Base-by-base conservation (phyloP, 306 rosid genomes). In the Lotus japonicus region DNA sequence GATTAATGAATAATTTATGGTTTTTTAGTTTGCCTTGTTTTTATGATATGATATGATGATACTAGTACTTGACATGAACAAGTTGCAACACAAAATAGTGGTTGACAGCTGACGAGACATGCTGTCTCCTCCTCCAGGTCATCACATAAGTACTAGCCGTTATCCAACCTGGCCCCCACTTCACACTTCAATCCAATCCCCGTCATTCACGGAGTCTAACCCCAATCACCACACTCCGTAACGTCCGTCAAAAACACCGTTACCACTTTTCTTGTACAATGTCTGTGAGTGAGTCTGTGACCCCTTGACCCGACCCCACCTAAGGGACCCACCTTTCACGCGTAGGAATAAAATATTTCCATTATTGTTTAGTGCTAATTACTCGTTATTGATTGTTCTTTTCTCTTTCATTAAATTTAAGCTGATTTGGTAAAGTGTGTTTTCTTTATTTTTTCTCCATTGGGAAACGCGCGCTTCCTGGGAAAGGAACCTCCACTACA, bases 51-150 rank as follows among this genome's bases (percentile, higher is more conserved):
- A n/a, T n/a, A n/a, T n/a, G n/a, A n/a, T n/a, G n/a, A n/a, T n/a
- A n/a, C n/a, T n/a, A n/a, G n/a, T n/a, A n/a, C 45, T 8, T 1
- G 23, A 18, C 9, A 45, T 36, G 11, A 41, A 11, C 62, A 52
- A 26, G 64, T 51, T 50, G 55, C 45, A 45, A 36, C 5, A 17
- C 45, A 45, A 36, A 3, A 17, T 43, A 74, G 58, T 68, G 75
- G 36, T n/a, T 60, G 66, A 69, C 66, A 33, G 71, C 71, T 76
- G 70, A 60, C 75, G 10, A n/a, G 59, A 75, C 79, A 75, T 43
- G 58, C 45, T 67, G 64, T 39, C 50, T 39, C 51, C 50, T 39
- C 51, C 52, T 55, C 68, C 80, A 59, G 16, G 57, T 50, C 77
- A 38, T 16, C 77, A 64, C 21, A 8, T 48, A 31, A 17, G 44